These are phyloP conservation scores for Annona squamosa DNA, from an alignment of 164 flowering plant genomes.

Conservation along the genomic window DNA sequence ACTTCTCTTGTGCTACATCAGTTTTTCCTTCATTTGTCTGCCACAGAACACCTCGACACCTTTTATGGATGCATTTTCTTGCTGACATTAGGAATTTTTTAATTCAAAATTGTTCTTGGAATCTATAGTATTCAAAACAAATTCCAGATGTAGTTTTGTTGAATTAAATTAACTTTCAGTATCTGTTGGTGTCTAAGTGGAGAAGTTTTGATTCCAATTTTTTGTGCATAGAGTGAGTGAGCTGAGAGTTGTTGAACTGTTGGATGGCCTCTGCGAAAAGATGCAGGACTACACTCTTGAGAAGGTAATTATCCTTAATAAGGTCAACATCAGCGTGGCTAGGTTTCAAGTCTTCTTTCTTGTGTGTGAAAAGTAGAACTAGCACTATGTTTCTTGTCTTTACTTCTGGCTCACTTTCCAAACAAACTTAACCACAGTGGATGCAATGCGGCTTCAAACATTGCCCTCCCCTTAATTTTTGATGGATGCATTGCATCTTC, in stretches of 20 bases:
- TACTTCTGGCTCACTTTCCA: neutral
- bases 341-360: neutral
- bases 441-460: too few species aligned
- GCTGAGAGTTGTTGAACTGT: constrained; percentile 80
- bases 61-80: too few species aligned
- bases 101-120: too few species aligned
- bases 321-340: neutral
- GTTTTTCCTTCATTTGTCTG: too few species aligned
- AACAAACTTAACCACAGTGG: neutral
- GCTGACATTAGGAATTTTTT: too few species aligned
- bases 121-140: neutral
- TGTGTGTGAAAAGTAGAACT: neutral
- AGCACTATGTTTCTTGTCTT: neutral
- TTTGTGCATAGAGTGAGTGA: constrained; percentile 66
- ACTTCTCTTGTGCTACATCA: too few species aligned
- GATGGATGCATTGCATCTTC: neutral
- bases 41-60: too few species aligned
- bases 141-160: neutral
- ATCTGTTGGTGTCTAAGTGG: neutral
- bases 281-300: constrained; percentile 91
- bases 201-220: constrained; percentile 3
- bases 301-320: constrained; percentile 37
- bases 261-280: constrained; percentile 93
- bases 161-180: neutral
- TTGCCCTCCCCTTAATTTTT: too few species aligned